phyloP scores from a whole-genome alignment of 2,329 filamentous ascomycete genomes.

The Albophoma yamanashiensis region DNA sequence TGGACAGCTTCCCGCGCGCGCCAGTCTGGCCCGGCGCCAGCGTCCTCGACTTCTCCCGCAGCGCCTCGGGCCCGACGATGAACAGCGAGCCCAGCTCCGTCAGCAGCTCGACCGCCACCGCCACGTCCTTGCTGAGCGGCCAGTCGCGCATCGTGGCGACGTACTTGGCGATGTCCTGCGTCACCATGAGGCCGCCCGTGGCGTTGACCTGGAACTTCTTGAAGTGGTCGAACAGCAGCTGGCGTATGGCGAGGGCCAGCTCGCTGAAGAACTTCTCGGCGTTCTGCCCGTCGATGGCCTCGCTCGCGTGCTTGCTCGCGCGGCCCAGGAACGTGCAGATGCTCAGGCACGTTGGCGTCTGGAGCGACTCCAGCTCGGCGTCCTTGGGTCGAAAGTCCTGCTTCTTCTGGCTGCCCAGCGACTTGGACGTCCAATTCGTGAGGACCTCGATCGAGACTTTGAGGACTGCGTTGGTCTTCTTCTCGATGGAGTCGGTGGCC shows the following conservation, averaged over 20 bases:
- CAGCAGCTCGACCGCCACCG: slow-evolving; percentile 68
- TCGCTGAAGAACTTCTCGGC: slow-evolving; percentile 74
- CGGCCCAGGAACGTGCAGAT: slow-evolving; percentile 72
- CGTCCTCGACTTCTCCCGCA: slow-evolving; percentile 58
- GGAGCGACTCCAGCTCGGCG: slow-evolving; percentile 65
- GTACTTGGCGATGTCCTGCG: slow-evolving; percentile 92
- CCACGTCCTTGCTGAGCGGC: slow-evolving; percentile 60
- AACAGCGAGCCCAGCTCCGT: slow-evolving; percentile 93
- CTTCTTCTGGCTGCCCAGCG: slow-evolving; percentile 71
- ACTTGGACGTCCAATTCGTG: slow-evolving; percentile 63
- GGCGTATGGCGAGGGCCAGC: slow-evolving; percentile 67
- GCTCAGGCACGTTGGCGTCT: slow-evolving; percentile 74
- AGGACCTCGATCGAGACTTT: slow-evolving; percentile 54
- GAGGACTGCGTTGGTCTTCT: slow-evolving; percentile 59
- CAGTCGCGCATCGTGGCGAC: slow-evolving; percentile 76
- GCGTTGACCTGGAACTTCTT: slow-evolving; percentile 90
- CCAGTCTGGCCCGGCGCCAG: slow-evolving; percentile 32
- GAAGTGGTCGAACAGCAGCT: slow-evolving; percentile 81
- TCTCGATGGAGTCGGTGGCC: slow-evolving; percentile 69
- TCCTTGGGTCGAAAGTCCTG: slow-evolving; percentile 85
- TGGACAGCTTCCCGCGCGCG: slow-evolving; percentile 44
- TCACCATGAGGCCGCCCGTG: slow-evolving; percentile 88
- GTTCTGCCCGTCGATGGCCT: slow-evolving; percentile 74
- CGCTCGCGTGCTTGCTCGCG: slow-evolving; percentile 49
- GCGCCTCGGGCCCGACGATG: slow-evolving; percentile 75